Evolutionary conservation across 208 protist genomes (phyloP).

Genomic region (Leishmania major): DNA sequence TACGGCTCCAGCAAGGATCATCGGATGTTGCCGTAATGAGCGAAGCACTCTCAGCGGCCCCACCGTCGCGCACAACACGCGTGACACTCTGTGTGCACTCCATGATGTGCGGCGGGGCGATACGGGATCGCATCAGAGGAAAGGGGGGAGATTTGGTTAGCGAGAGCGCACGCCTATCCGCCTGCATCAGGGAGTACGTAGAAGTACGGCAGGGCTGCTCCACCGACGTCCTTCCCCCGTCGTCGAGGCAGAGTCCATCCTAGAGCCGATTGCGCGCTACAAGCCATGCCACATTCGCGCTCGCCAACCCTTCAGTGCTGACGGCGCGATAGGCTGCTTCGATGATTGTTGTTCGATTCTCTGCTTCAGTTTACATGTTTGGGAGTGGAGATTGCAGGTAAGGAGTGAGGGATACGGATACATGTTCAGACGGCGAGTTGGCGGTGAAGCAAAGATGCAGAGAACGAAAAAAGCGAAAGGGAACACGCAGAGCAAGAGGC

Average conservation of each 20-base stretch:
- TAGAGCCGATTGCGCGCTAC: not conserved
- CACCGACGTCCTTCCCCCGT: not conserved
- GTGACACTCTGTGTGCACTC: not conserved
- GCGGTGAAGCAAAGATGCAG: not conserved
- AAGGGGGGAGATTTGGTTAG: not conserved
- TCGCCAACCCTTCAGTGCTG: not conserved
- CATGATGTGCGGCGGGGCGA: not conserved
- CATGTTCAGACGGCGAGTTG: conserved; percentile 2
- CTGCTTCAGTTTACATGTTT: not conserved
- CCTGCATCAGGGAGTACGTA: not conserved
- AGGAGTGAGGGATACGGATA: not conserved
- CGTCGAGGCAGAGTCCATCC: not conserved
- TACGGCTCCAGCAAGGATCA: not conserved
- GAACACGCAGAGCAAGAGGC: not conserved
- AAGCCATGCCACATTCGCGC: not conserved
- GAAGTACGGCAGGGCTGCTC: not conserved
- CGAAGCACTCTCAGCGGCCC: not conserved
- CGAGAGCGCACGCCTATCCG: not conserved
- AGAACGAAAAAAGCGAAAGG: not conserved
- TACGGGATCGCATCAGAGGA: not conserved
- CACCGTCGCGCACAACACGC: not conserved
- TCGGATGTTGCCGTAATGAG: not conserved
- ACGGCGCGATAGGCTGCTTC: not conserved
- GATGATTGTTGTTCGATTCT: not conserved
- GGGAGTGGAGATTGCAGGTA: not conserved